Conservation (phyloP, 2,329 filamentous ascomycete genomes). For the Didymella pinodella region DNA sequence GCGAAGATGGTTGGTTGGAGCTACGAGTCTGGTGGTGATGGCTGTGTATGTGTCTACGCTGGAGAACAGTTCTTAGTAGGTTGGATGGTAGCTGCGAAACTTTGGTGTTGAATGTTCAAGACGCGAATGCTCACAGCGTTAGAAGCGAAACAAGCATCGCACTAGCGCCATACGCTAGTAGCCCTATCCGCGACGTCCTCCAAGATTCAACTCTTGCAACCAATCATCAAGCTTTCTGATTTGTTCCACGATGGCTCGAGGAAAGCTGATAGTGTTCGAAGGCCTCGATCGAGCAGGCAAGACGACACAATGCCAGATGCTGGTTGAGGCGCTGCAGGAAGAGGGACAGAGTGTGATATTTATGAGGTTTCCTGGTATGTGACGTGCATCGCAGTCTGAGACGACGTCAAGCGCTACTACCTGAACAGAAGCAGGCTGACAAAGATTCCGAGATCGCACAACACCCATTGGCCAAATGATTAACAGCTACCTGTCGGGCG, state of each 20-base stretch:
- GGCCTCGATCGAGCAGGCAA: constrained; percentile 91
- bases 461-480: constrained; percentile 90
- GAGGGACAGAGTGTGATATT: constrained; percentile 63
- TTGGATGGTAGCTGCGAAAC: neutral
- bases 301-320: constrained; percentile 82
- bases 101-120: neutral
- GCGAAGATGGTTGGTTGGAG: too few species aligned
- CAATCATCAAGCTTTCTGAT: neutral
- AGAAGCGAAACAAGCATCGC: constrained; percentile 8
- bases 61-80: neutral
- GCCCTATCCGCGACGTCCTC: constrained; percentile 9
- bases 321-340: constrained; percentile 64
- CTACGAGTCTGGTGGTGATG: neutral
- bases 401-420: neutral
- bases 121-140: neutral
- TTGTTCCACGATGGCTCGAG: constrained; percentile 59
- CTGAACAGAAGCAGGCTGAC: neutral
- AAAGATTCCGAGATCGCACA: constrained; percentile 70
- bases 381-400: neutral
- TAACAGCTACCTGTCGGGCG: constrained; percentile 77
- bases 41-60: neutral
- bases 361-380: constrained; percentile 71
- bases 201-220: neutral
- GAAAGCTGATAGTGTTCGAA: constrained; percentile 83
- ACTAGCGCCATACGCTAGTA: constrained; percentile 11